phyloP scores from a whole-genome alignment of 2,329 filamentous ascomycete species.

The Aspergillus hiratsukae region DNA sequence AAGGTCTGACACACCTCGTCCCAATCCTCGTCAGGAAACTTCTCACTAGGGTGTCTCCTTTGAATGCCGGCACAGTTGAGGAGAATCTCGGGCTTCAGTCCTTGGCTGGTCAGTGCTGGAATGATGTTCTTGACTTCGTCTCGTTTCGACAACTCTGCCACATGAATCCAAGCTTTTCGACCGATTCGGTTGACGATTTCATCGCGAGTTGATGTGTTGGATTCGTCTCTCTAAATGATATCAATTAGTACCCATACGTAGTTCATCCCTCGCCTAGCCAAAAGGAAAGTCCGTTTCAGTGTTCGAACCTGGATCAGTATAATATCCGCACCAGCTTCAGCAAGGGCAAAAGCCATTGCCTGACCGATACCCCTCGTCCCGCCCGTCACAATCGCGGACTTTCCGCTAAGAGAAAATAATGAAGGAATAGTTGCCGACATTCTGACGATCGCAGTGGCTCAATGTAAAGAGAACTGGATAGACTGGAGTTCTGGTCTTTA shows the following conservation, averaged over 20 bases:
- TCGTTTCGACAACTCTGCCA: slow-evolving; percentile 41
- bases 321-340: slow-evolving; percentile 46
- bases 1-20: slow-evolving; percentile 49
- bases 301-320: slow-evolving; percentile 37
- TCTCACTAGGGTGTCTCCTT: slow-evolving; percentile 67
- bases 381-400: slow-evolving; percentile 44
- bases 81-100: slow-evolving; percentile 66
- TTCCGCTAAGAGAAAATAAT: slow-evolving; percentile 38
- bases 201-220: slow-evolving; percentile 43
- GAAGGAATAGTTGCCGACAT: slow-evolving; percentile 27
- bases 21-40: slow-evolving; percentile 75
- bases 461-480: too few species aligned
- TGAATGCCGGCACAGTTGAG: slow-evolving; percentile 88
- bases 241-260: neutral
- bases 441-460: neutral
- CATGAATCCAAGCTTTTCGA: slow-evolving; percentile 40
- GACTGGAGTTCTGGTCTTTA: neutral
- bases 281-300: neutral
- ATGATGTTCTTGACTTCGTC: slow-evolving; percentile 39
- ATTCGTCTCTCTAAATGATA: slow-evolving; percentile 48
- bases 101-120: slow-evolving; percentile 35
- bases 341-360: slow-evolving; percentile 44
- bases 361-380: slow-evolving; percentile 47
- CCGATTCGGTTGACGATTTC: slow-evolving; percentile 35
- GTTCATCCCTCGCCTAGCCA: neutral